Conservation (phyloP, 2,329 filamentous ascomycete species). For the Epichloe scottii region DNA sequence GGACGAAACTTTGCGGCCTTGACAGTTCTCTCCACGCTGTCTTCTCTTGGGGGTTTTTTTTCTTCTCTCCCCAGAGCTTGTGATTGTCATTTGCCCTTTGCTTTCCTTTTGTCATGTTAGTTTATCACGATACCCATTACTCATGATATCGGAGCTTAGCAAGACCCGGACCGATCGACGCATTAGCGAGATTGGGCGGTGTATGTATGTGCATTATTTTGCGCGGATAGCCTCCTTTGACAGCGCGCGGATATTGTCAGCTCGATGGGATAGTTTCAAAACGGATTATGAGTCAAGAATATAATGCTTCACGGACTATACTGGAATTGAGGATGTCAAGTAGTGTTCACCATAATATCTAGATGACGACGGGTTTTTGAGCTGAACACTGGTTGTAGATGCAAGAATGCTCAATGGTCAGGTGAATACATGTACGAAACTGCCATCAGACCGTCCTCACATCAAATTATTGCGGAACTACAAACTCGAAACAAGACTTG, state of each 20-base stretch:
- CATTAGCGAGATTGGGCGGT: neutral
- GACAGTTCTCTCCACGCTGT: constrained; percentile 5
- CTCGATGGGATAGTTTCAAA: neutral
- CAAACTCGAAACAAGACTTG: no score
- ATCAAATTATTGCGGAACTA: no score
- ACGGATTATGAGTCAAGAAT: constrained; percentile 1
- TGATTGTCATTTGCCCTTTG: neutral
- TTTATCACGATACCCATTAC: constrained; percentile 2
- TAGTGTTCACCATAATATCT: neutral
- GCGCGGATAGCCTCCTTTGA: neutral
- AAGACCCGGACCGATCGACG: no score
- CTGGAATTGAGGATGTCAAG: neutral
- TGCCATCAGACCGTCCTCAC: no score
- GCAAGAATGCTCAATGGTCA: no score
- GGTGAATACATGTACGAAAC: no score
- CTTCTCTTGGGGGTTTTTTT: neutral
- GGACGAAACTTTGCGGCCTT: constrained; percentile 22
- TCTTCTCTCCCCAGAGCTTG: neutral
- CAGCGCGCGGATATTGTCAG: neutral
- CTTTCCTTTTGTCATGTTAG: neutral
- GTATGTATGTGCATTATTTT: neutral
- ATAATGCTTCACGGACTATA: constrained; percentile 1
- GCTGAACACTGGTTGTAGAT: no score
- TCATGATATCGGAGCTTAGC: neutral
- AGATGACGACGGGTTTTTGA: no score